A percentile compares a stretch with the other conserved stretches of the same genome.
Conservation (phyloP, 345 rosid species). For the Bruguiera parviflora region DNA sequence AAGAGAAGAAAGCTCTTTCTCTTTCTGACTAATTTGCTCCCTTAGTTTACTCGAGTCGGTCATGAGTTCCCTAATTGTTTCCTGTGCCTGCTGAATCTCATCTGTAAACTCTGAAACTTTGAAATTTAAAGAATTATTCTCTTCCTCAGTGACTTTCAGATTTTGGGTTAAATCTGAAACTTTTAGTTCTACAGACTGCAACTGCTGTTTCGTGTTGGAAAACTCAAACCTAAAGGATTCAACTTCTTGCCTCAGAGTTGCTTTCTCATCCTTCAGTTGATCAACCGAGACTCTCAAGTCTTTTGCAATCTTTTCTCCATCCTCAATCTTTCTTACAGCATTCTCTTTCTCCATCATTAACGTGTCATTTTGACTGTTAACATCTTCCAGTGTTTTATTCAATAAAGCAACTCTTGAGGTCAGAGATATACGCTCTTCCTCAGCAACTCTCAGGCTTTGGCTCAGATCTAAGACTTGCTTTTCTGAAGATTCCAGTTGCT, state of each 20-base stretch:
- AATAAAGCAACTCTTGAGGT: slow-evolving; percentile 21
- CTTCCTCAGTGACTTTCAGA: slow-evolving; percentile 44
- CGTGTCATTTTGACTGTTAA: slow-evolving; percentile 35
- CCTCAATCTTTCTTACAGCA: slow-evolving; percentile 41
- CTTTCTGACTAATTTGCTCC: slow-evolving; percentile 49
- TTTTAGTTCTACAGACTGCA: slow-evolving; percentile 53
- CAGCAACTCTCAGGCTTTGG: slow-evolving; percentile 29
- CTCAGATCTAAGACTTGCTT: slow-evolving; percentile 43
- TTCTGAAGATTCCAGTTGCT: slow-evolving; percentile 61
- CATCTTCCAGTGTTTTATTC: slow-evolving; percentile 41
- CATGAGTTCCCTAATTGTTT: slow-evolving; percentile 31
- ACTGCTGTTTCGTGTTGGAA: slow-evolving; percentile 46
- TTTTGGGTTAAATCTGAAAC: slow-evolving; percentile 39
- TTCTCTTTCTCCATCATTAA: slow-evolving; percentile 43
- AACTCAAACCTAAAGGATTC: slow-evolving; percentile 37
- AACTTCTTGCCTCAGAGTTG: slow-evolving; percentile 35
- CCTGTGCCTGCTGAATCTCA: slow-evolving; percentile 52
- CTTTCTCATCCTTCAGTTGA: slow-evolving; percentile 39
- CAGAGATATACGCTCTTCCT: slow-evolving; percentile 56
- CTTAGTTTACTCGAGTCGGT: slow-evolving; percentile 42
- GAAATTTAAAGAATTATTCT: slow-evolving; percentile 46
- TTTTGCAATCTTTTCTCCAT: slow-evolving; percentile 40
- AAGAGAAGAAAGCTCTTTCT: slow-evolving; percentile 47
- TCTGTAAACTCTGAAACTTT: slow-evolving; percentile 47
- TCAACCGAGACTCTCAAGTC: slow-evolving; percentile 41